Evolutionary conservation across 805 yeast genomes (phyloP), one percentile per base, ranked within the genome.

Genomic region (Blastobotrys peoriensis): DNA sequence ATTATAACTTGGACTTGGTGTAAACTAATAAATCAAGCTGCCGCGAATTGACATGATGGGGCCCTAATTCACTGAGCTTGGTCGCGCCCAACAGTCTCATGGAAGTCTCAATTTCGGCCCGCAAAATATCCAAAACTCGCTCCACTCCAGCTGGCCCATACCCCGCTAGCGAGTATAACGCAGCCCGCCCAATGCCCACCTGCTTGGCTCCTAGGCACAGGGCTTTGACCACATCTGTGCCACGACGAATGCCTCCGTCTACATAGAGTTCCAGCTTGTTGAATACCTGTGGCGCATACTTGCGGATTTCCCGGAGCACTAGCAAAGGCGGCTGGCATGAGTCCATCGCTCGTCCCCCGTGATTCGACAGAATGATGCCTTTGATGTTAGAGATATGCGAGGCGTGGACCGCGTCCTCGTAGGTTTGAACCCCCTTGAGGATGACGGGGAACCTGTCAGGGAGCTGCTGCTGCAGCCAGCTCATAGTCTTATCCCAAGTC

Each of bases 271-370:
- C 81, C 36, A 79, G 64, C 43, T 72, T 71, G 16, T 68, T 65
- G 36, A 57, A 57, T 6, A 61, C 54, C 27, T 70, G 65, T 22
- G 78, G 63, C 2, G 69, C 64, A 33, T 56, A 44, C 20, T 43
- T 47, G 10, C 64, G 70, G 20, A 78, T 67, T 48, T 80, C 82
- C 3, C 73, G 75, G 41, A 83, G 66, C 3, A 80, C 74, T 57
- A 81, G 81, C 21, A 83, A 65, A 1, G 85, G 76, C 0, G 87
- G 76, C 51, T 71, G 69, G 0, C 81, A 70, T 36, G 70, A 76
- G 51, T 83, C 88, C 44, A 83, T 63, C 50, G 81, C 85, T 44
- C 88, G 67, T 8, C 88, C 89, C 17, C 88, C 89, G 59, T 83
- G 87, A 56, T 83, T 83, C 9, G 87, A 80, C 13, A 83, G 66